Evolutionary conservation across 2,329 filamentous ascomycete species (phyloP).

Genomic region (Amylocarpus encephaloides): DNA sequence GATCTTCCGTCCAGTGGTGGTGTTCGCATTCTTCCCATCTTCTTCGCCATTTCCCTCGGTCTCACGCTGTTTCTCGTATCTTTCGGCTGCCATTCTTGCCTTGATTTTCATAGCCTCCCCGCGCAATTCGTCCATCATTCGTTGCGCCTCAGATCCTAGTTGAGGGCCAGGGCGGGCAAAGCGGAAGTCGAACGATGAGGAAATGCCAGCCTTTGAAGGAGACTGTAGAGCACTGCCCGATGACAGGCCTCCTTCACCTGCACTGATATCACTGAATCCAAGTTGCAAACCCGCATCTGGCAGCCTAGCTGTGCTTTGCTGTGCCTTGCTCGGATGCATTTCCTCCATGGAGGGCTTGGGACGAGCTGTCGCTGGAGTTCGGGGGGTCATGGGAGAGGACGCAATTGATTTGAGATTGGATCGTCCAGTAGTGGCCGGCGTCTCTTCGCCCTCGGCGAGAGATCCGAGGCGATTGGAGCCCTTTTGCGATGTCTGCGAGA

Average conservation of each 20-base stretch:
- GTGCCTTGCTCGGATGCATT: constrained; percentile 86
- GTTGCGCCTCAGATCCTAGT: constrained; percentile 55
- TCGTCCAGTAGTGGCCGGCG: constrained; percentile 14
- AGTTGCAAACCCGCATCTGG: constrained; percentile 75
- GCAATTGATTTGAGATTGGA: constrained; percentile 20
- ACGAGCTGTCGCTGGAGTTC: constrained; percentile 57
- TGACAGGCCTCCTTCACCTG: constrained; percentile 34
- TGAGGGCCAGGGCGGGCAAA: constrained; percentile 48
- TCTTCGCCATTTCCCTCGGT: constrained; percentile 32
- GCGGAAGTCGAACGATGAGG: constrained; percentile 60
- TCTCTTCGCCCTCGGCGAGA: constrained; percentile 29
- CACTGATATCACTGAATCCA: constrained; percentile 67
- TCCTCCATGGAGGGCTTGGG: constrained; percentile 68
- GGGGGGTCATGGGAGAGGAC: constrained; percentile 25
- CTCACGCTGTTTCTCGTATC: constrained; percentile 47
- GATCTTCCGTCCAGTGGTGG: constrained; percentile 58
- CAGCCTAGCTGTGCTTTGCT: constrained; percentile 66
- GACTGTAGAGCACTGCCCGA: constrained; percentile 48
- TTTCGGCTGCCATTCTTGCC: constrained; percentile 56
- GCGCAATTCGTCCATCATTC: constrained; percentile 60
- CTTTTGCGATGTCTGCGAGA: constrained; percentile 6
- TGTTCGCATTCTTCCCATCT: constrained; percentile 22
- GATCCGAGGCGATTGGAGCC: constrained; percentile 22
- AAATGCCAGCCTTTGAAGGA: constrained; percentile 52
- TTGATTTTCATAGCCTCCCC: constrained; percentile 68